A percentile compares a stretch with the other conserved stretches of the same genome.
Conservation (phyloP, 257 asterid species). For the Paraleonurus japonicus region DNA sequence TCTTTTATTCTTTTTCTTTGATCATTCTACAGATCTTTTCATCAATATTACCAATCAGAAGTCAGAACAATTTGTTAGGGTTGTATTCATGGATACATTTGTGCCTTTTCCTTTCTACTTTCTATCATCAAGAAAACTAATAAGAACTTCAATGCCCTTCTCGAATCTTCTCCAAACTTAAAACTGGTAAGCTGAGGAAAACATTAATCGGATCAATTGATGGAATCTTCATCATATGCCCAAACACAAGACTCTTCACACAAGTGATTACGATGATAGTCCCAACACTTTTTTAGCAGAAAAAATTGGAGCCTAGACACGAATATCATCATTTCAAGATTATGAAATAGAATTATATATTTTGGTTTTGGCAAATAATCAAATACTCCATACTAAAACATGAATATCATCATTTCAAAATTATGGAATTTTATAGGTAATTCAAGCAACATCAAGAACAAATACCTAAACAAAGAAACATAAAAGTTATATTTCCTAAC, state of each 20-base stretch:
- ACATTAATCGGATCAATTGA: not conserved
- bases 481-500: not conserved
- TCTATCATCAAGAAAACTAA: not conserved
- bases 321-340: no score
- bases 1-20: not conserved
- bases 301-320: not conserved
- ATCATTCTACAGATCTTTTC: not conserved
- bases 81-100: not conserved
- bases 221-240: not conserved
- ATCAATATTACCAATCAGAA: not conserved
- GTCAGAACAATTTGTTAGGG: not conserved
- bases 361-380: not conserved
- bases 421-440: not conserved
- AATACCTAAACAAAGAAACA: conserved; percentile 8
- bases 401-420: not conserved
- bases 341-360: not conserved
- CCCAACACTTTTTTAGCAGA: not conserved
- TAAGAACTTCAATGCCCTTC: not conserved
- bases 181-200: not conserved
- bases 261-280: not conserved
- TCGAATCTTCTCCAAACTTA: not conserved
- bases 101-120: not conserved
- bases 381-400: not conserved
- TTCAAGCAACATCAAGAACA: not conserved
- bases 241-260: not conserved